Evolutionary conservation across 2,329 filamentous ascomycete species (phyloP).

Genomic region (Orbilia ellipsospora): DNA sequence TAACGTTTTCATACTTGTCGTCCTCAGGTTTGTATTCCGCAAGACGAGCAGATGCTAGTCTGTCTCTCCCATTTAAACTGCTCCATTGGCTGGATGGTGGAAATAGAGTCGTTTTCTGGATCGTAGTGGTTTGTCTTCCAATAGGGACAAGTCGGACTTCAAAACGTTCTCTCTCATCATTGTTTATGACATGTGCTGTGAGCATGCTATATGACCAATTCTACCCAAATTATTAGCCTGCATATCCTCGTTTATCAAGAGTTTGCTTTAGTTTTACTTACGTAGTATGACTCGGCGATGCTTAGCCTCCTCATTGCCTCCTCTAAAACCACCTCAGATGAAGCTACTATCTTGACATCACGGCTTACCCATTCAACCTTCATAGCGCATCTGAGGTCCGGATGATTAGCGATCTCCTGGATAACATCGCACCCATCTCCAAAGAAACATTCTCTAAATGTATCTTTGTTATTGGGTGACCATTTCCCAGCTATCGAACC

Average conservation of each 20-base stretch:
- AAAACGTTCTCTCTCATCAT: constrained; percentile 38
- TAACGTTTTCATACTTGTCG: constrained; percentile 41
- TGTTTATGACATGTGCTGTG: constrained; percentile 46
- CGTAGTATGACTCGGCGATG: constrained; percentile 35
- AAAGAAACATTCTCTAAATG: constrained; percentile 50
- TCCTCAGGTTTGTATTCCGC: constrained; percentile 25
- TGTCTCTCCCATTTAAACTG: constrained; percentile 36
- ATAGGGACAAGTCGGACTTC: constrained; percentile 38
- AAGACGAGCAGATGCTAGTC: constrained; percentile 36
- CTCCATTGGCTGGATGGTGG: constrained; percentile 41
- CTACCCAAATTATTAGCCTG: neutral
- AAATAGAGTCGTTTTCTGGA: constrained; percentile 44
- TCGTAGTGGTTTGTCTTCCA: constrained; percentile 28
- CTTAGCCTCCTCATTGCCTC: constrained; percentile 28
- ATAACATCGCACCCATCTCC: constrained; percentile 31
- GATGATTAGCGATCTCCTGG: constrained; percentile 18
- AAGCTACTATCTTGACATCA: constrained; percentile 37
- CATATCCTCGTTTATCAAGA: neutral
- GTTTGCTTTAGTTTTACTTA: neutral
- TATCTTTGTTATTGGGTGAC: constrained; percentile 35
- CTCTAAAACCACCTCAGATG: constrained; percentile 11
- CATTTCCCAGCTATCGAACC: constrained; percentile 36
- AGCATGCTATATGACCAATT: constrained; percentile 32
- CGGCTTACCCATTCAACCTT: constrained; percentile 48
- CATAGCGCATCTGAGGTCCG: constrained; percentile 15